Evolutionary conservation across 148 eudicot genomes (phyloP).

Genomic region (Euryodendron excelsum): DNA sequence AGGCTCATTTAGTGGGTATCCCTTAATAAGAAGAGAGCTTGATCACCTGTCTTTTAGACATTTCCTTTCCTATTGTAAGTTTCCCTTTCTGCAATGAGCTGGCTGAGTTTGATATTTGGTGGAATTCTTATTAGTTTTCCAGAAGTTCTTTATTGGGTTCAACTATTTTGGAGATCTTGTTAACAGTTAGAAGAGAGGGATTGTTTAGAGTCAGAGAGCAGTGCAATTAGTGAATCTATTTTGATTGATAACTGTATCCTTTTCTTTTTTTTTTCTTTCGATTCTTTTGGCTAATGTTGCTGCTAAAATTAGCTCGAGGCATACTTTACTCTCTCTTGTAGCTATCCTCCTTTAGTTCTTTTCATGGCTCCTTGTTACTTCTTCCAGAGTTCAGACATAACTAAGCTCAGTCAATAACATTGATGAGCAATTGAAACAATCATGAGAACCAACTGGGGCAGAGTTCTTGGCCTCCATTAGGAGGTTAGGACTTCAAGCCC

Average conservation of each 20-base stretch:
- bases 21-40: neutral
- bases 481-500: no score
- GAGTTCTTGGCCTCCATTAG: no score
- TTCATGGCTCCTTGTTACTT: no score
- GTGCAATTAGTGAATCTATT: neutral
- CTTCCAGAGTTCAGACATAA: no score
- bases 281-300: neutral
- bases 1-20: neutral
- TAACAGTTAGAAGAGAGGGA: neutral
- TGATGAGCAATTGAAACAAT: no score
- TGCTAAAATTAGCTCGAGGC: neutral
- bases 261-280: neutral
- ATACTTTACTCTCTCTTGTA: no score
- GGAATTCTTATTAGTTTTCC: neutral
- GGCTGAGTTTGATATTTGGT: neutral
- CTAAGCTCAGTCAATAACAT: no score
- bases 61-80: neutral
- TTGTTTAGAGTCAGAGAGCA: neutral
- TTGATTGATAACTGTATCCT: neutral
- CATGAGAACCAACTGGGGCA: no score
- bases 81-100: neutral
- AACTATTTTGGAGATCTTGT: neutral
- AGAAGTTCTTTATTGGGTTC: neutral
- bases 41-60: neutral
- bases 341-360: no score